Conservation (phyloP, 106 monocot species). For the Platanthera guangdongensis region DNA sequence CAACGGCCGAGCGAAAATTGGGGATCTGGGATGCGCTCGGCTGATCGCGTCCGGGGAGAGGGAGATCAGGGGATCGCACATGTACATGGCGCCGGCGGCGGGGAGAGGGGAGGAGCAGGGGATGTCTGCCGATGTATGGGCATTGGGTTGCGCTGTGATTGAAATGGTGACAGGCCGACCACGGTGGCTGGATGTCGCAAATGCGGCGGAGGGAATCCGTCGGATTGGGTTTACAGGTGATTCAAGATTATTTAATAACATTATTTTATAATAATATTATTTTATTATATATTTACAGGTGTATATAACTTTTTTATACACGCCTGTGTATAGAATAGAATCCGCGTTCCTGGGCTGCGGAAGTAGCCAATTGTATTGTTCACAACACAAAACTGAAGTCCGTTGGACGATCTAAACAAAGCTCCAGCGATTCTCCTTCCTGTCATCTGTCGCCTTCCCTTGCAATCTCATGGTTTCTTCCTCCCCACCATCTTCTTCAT, state of each 20-base stretch:
- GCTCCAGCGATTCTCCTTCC: background rate
- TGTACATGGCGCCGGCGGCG: constrained; percentile 55
- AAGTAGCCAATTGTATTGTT: no score
- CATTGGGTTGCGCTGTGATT: constrained; percentile 24
- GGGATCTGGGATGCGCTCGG: constrained; percentile 68
- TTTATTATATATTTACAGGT: no score
- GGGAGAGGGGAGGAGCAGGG: constrained; percentile 28
- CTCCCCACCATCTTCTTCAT: no score
- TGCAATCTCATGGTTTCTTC: background rate
- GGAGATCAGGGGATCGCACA: constrained; percentile 25
- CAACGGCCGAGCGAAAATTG: constrained; percentile 43
- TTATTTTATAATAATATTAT: no score
- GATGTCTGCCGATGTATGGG: constrained; percentile 30
- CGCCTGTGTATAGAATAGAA: no score
- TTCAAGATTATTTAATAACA: no score
- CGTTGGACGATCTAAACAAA: no score
- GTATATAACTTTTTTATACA: no score
- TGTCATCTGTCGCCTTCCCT: background rate
- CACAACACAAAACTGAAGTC: no score
- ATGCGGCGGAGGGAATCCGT: constrained; percentile 21
- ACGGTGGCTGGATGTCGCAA: constrained; percentile 20
- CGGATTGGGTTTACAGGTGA: constrained; percentile 31
- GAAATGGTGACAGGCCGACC: constrained; percentile 34
- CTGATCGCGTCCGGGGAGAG: background rate
- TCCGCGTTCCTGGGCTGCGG: no score